A percentile compares a stretch with the other conserved stretches of the same genome.
Evolutionary conservation across 192 early-diverging fungal genomes (phyloP).

Genomic region (Coemansia umbellata): DNA sequence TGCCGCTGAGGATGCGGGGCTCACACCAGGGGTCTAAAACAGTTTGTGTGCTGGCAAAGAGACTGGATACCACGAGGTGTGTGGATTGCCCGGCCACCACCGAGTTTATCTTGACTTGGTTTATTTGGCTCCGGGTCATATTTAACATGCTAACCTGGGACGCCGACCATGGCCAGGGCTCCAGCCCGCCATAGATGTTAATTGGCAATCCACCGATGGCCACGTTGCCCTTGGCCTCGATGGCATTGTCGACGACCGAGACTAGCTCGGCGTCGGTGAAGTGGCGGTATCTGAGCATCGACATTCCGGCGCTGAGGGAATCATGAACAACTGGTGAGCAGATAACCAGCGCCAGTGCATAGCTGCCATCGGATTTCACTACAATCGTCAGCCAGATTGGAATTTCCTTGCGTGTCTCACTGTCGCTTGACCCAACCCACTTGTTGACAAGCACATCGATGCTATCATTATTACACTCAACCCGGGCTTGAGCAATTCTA

Average conservation of each 20-base stretch:
- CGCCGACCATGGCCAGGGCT: constrained; percentile 30
- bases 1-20: background rate
- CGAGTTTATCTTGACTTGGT: constrained; percentile 1
- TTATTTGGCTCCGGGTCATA: constrained; percentile 1
- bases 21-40: background rate
- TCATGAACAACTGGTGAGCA: constrained; percentile 11
- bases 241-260: background rate
- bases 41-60: background rate
- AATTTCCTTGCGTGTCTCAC: constrained; percentile 20
- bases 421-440: constrained; percentile 21
- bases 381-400: constrained; percentile 29
- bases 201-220: constrained; percentile 4
- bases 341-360: constrained; percentile 25
- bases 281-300: constrained; percentile 9
- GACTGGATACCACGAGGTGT: constrained; percentile 3
- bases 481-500: constrained; percentile 26
- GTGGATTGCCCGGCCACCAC: background rate
- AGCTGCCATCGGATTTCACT: constrained; percentile 11
- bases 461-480: background rate
- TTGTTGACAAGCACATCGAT: constrained; percentile 14
- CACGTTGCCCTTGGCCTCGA: background rate
- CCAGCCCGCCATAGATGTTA: constrained; percentile 13
- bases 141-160: background rate
- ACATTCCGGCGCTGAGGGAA: background rate
- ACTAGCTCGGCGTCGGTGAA: constrained; percentile 8